phyloP scores from a whole-genome alignment of 2,329 filamentous ascomycete genomes.

The Tolypocladium amazonense region DNA sequence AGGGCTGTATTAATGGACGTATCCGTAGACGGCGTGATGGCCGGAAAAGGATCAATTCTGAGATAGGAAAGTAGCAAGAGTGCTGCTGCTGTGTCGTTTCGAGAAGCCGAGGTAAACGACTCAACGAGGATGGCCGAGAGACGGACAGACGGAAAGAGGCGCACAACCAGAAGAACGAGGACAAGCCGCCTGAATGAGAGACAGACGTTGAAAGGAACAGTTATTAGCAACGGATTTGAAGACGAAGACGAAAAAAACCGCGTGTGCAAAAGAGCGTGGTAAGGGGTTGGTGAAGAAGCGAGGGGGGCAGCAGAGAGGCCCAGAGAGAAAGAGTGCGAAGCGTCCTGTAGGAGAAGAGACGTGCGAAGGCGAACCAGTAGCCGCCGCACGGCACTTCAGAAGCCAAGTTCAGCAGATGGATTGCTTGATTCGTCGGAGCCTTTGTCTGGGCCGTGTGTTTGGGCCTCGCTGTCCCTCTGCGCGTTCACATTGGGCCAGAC shows the following conservation, averaged over 20 bases:
- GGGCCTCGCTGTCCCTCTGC: background rate
- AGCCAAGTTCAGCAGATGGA: background rate
- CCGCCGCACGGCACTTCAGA: background rate
- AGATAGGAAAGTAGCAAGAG: background rate
- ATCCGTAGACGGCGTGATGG: background rate
- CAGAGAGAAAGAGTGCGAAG: background rate
- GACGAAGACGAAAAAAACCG: background rate
- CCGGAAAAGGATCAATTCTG: background rate
- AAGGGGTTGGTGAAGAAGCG: background rate
- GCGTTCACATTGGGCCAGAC: background rate
- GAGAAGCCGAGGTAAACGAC: background rate
- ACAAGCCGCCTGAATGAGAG: background rate
- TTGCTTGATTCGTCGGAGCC: background rate
- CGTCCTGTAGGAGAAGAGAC: background rate
- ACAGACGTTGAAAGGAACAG: background rate
- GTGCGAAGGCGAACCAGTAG: background rate
- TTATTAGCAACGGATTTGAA: background rate
- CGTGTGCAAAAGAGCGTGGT: background rate
- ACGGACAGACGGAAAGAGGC: background rate
- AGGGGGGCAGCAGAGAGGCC: background rate
- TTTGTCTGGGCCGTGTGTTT: background rate
- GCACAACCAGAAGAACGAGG: background rate
- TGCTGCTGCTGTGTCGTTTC: background rate
- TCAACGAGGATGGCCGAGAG: background rate
- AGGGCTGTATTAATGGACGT: background rate